These are phyloP conservation scores for Eruca vesicaria DNA, from an alignment of 441 rosid genomes.

Conservation along the genomic window DNA sequence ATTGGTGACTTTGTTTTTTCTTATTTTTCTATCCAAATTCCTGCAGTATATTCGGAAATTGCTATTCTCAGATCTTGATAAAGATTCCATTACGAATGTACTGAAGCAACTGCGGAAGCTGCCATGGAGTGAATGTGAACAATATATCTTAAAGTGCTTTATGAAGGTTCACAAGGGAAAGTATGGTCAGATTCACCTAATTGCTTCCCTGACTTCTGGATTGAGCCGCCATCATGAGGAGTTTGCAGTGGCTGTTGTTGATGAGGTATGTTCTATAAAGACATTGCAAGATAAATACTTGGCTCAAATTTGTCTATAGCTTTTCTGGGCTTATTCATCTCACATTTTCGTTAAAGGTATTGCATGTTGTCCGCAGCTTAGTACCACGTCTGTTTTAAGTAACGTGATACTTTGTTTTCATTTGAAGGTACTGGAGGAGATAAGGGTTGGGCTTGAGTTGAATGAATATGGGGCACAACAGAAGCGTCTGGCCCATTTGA, in stretches of 20 bases:
- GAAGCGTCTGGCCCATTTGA: conserved; percentile 95
- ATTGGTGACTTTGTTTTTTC: conserved; percentile 3
- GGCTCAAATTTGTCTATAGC: background rate
- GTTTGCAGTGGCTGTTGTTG: conserved; percentile 98
- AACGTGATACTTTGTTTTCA: conserved; percentile 16
- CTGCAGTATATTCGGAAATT: conserved; percentile 93
- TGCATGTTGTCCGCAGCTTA: background rate
- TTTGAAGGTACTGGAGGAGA: conserved; percentile 96
- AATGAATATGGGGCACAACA: conserved; percentile 99
- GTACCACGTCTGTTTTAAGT: conserved; percentile 8
- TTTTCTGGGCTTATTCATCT: conserved; percentile 1
- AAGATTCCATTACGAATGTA: conserved; percentile 88
- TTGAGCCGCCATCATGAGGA: conserved; percentile 98
- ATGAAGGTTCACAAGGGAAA: conserved; percentile 98
- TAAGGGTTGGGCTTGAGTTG: conserved; percentile 89
- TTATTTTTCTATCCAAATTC: conserved; percentile 10
- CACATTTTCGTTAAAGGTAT: conserved; percentile 5
- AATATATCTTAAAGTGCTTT: conserved; percentile 93
- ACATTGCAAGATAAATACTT: too few species aligned
- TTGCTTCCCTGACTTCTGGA: conserved; percentile 98
- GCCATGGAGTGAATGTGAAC: conserved; percentile 96
- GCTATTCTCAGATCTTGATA: conserved; percentile 96
- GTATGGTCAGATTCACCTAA: conserved; percentile 95
- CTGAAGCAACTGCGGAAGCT: conserved; percentile 97
- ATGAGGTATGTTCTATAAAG: conserved; percentile 99